phyloP scores from a whole-genome alignment of 805 yeast genomes.

The Phaffomyces antillensis region DNA sequence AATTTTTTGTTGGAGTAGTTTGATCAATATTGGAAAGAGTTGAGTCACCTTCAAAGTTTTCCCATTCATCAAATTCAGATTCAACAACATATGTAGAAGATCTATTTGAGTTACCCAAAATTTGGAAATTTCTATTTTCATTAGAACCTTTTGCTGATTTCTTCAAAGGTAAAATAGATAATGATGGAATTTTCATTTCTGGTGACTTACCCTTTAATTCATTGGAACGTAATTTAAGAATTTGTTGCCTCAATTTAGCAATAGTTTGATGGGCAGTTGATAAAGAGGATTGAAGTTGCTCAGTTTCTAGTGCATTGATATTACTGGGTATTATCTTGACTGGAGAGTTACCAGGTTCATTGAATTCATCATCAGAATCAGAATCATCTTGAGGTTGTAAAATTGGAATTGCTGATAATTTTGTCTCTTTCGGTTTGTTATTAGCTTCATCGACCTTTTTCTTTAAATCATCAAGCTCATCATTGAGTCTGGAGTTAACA shows the following conservation, averaged over 20 bases:
- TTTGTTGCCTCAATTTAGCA: constrained; percentile 43
- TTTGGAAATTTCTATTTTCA: constrained; percentile 12
- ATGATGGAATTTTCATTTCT: constrained; percentile 6
- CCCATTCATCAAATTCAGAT: constrained; percentile 22
- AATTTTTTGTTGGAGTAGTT: constrained; percentile 9
- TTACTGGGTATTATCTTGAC: constrained; percentile 31
- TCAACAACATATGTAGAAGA: constrained; percentile 18
- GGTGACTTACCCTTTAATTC: constrained; percentile 18
- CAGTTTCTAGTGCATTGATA: constrained; percentile 48
- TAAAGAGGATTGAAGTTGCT: constrained; percentile 58
- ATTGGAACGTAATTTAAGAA: constrained; percentile 20
- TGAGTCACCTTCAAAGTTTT: constrained; percentile 21
- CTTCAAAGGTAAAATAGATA: constrained; percentile 4
- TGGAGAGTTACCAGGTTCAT: constrained; percentile 31
- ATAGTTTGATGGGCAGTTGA: constrained; percentile 58
- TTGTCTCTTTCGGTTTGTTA: constrained; percentile 12
- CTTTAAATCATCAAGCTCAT: constrained; percentile 27
- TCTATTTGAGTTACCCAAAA: constrained; percentile 20
- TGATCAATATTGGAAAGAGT: constrained; percentile 6
- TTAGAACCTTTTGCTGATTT: constrained; percentile 8
- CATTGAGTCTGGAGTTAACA: constrained; percentile 55
- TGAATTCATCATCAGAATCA: constrained; percentile 32
- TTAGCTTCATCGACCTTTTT: constrained; percentile 13
- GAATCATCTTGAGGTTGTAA: constrained; percentile 21
- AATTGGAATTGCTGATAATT: constrained; percentile 13